Base-by-base conservation (phyloP, 2,329 filamentous ascomycete genomes). In the Clarireedia sp. region DNA sequence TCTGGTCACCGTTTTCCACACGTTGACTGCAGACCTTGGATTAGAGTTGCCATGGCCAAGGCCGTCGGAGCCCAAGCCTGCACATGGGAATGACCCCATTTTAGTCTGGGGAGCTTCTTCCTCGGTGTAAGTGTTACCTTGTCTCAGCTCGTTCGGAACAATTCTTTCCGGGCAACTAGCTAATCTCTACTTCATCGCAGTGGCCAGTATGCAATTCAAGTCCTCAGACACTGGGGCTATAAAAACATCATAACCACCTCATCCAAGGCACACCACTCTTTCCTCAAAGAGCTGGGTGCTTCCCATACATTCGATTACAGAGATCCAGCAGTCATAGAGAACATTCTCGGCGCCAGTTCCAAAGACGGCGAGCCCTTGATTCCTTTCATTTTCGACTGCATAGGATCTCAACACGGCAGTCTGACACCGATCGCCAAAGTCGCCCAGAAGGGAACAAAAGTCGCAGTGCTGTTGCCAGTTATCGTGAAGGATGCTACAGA, bases 381-480 rank as follows among this genome's bases (percentile, higher is more conserved):
- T 8, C 74, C 74, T 2, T 74, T 74, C 45, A 71, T 81, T 16
- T 63, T 83, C 10, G 80, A 83, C 66, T 82, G 79, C 65, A 81
- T 83, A 54, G 74, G 74, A 2, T 77, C 74, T 2, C 66, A 75
- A 37, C 63, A 70, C 2, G 75, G 75, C 3, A 76, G 75, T 5
- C 60, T 83, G 5, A 62, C 63, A 33, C 79, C 76, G 2, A 68
- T 85, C 36, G 71, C 74, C 5, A 73, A 73, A 59, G 69, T 86
- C 23, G 79, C 78, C 0, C 68, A 73, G 56, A 65, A 52, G 1
- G 78, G 78, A 0, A 68, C 73, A 3, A 78, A 68, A 23, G 78
- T 85, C 0, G 82, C 81, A 0, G 68, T 84, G 16, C 74, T 86
- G 68, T 67, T 86, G 5, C 82, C 82, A 0, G 75, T 85, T 16